A percentile compares a stretch with the other conserved stretches of the same genome.
Evolutionary conservation across 2,329 filamentous ascomycete species (phyloP).

Genomic region (Pseudocercospora fijiensis): DNA sequence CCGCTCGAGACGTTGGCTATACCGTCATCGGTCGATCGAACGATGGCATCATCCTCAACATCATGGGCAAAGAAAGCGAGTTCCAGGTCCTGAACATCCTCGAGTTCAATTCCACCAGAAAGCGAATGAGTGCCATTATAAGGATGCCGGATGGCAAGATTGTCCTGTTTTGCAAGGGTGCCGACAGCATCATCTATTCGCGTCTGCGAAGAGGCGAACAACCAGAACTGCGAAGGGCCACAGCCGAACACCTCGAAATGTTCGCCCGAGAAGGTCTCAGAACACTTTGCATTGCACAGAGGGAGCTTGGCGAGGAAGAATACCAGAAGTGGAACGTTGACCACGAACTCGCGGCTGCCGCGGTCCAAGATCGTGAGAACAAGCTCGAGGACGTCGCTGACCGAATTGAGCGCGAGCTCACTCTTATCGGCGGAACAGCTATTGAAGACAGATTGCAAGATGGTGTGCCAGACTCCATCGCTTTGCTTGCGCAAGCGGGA

Average conservation of each 20-base stretch:
- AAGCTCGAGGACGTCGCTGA: slow-evolving; percentile 89
- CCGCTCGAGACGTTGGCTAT: slow-evolving; percentile 92
- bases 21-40: slow-evolving; percentile 79
- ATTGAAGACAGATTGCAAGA: slow-evolving; percentile 97
- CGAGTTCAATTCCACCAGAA: slow-evolving; percentile 95
- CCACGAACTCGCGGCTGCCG: slow-evolving; percentile 81
- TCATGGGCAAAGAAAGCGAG: slow-evolving; percentile 79
- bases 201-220: slow-evolving; percentile 84
- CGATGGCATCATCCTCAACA: slow-evolving; percentile 80
- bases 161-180: slow-evolving; percentile 92
- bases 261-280: slow-evolving; percentile 93
- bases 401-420: slow-evolving; percentile 84
- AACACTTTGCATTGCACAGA: slow-evolving; percentile 89
- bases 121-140: slow-evolving; percentile 96
- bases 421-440: slow-evolving; percentile 85
- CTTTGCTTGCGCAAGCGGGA: slow-evolving; percentile 82
- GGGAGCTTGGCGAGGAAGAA: slow-evolving; percentile 74
- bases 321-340: slow-evolving; percentile 82
- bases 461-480: slow-evolving; percentile 93
- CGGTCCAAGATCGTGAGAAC: slow-evolving; percentile 83
- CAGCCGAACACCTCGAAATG: slow-evolving; percentile 93
- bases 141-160: slow-evolving; percentile 90
- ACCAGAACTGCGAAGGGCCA: slow-evolving; percentile 74
- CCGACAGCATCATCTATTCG: slow-evolving; percentile 95
- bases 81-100: slow-evolving; percentile 91